These are phyloP conservation scores for Pythium volutum DNA, from an alignment of 352 stramenopile genomes.

Conservation along the genomic window DNA sequence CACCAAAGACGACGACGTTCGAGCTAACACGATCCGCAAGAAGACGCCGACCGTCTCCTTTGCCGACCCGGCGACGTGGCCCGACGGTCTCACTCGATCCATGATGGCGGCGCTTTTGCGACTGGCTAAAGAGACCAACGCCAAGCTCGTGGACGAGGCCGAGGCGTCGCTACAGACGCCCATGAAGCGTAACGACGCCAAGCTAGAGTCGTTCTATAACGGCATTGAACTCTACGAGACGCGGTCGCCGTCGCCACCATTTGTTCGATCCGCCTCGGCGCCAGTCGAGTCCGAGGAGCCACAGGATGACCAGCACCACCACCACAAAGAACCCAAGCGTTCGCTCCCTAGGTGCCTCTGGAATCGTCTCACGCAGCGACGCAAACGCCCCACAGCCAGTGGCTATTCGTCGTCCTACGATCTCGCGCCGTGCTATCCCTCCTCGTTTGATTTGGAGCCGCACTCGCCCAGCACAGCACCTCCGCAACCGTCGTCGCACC, in stretches of 20 bases:
- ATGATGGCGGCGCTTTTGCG: slow-evolving; percentile 18
- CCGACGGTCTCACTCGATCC: slow-evolving; percentile 1
- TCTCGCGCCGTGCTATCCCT: not conserved
- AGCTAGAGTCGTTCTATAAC: not conserved
- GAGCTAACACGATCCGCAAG: no score
- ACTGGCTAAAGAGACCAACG: slow-evolving; percentile 2
- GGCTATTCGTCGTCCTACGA: not conserved
- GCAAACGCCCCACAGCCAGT: not conserved
- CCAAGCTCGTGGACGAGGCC: slow-evolving; percentile 12
- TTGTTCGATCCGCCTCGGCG: not conserved
- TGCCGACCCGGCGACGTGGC: slow-evolving; percentile 8
- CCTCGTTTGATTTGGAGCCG: no score
- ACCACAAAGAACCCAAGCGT: not conserved
- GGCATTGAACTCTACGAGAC: slow-evolving; percentile 10
- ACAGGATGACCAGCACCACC: no score
- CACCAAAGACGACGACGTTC: no score
- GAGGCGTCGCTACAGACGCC: not conserved
- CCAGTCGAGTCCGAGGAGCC: not conserved
- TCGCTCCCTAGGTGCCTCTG: slow-evolving; percentile 10
- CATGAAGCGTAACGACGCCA: slow-evolving; percentile 1
- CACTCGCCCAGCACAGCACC: no score
- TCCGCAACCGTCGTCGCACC: no score
- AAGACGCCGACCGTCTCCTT: not conserved
- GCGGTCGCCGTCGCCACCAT: no score
- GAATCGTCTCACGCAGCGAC: slow-evolving; percentile 6